Evolutionary conservation across 495 filamentous ascomycete species (phyloP), one percentile per base, ranked within the genome.

Genomic region (Amphirosellinia nigrospora): DNA sequence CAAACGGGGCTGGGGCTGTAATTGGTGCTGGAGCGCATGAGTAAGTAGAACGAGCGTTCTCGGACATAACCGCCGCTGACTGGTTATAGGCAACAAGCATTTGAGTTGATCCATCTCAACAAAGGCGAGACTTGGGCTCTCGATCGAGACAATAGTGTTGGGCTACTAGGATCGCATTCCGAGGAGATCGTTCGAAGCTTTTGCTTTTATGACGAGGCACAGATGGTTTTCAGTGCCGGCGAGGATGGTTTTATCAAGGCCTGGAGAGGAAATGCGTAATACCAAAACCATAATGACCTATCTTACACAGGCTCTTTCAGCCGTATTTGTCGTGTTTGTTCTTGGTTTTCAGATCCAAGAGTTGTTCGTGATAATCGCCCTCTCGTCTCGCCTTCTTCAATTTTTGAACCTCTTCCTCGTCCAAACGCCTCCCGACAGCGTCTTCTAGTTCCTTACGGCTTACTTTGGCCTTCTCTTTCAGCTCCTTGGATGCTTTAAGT

Each of bases 261-360:
- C n/a, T 92, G 88, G 88, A 83, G 77, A 69, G 78, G 83, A 0
- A 78, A 74, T 59, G 66, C 69, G 58, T 74, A 75, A 72, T 56
- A 43, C 16, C 34, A 41, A 11, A 59, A 45, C 30, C 10, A 15
- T n/a, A 4, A 46, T 68, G 26, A 16, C 53, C 39, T 63, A 39
- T 34, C 34, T 21, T 23, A 45, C n/a, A n/a, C n/a, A n/a, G n/a
- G n/a, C 39, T 10, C 34, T 23, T 41, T 75, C 70, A 87, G 55
- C 83, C 80, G 71, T 85, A 99, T 79, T 99, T 99, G 82, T 99
- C 96, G 83, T 99, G 96, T 82, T 97, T 98, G 66, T 89, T 92
- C 80, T 96, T 97, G 13, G 97, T 93, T 79, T 93, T 94, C 36
- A 98, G 85, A 85, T 97, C 90, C 66, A 99, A 80, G 71, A 98